phyloP scores from a whole-genome alignment of 768 basidiomycete genomes.

The Leucosporidium creatinivorum region DNA sequence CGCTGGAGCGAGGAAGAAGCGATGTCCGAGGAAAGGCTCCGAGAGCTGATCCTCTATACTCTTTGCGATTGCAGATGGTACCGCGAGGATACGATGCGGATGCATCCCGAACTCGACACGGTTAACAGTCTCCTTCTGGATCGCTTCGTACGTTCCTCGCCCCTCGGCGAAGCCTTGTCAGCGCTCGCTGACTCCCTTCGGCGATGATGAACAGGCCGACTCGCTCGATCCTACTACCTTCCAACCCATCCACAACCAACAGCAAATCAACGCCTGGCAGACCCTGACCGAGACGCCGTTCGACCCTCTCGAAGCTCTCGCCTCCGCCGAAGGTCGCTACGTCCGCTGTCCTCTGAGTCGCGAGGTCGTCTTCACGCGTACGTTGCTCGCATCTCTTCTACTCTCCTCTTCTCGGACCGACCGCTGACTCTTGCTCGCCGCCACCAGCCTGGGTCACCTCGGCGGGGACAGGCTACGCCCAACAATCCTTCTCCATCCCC shows the following conservation, averaged over 20 bases:
- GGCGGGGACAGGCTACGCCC: constrained; percentile 29
- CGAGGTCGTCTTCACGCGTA: background rate
- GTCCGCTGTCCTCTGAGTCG: background rate
- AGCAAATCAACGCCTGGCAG: background rate
- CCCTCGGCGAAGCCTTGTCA: no score
- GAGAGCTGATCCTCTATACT: background rate
- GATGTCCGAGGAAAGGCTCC: background rate
- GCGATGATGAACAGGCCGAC: background rate
- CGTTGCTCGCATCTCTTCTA: background rate
- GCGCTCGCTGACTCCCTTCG: no score
- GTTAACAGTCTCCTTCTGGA: background rate
- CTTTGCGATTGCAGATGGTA: background rate
- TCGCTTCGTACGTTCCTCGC: background rate
- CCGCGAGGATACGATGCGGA: background rate
- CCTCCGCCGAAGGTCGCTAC: background rate
- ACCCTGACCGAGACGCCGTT: constrained; percentile 17
- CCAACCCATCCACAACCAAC: background rate
- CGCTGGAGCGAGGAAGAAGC: no score
- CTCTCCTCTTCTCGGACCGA: no score
- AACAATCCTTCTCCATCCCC: constrained; percentile 18
- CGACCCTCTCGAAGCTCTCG: constrained; percentile 5
- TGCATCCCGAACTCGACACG: background rate
- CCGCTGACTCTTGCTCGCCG: background rate
- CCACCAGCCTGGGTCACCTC: constrained; percentile 24
- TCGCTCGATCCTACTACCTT: background rate